Evolutionary conservation across 495 filamentous ascomycete genomes (phyloP).

Genomic region (Cercophora samala): DNA sequence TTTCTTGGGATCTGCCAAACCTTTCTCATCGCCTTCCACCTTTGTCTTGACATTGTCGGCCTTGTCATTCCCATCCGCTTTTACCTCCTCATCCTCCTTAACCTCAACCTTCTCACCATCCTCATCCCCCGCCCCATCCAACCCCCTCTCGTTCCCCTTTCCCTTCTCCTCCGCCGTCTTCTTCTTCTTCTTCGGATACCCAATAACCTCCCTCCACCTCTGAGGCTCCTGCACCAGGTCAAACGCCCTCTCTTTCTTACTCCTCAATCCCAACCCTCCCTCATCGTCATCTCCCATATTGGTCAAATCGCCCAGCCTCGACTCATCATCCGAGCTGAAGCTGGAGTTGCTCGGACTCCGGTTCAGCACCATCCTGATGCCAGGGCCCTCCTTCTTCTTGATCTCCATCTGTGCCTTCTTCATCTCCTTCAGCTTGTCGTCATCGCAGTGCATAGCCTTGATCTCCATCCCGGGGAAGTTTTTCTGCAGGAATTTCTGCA

Average conservation of each 20-base stretch:
- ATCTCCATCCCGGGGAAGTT: constrained; percentile 75
- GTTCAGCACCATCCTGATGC: constrained; percentile 64
- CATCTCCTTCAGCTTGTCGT: constrained; percentile 56
- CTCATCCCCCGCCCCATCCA: not conserved
- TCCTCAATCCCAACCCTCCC: constrained; percentile 26
- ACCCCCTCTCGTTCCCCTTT: constrained; percentile 1
- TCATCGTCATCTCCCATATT: constrained; percentile 20
- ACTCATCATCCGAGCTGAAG: constrained; percentile 73
- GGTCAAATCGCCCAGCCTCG: constrained; percentile 60
- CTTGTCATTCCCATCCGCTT: not conserved
- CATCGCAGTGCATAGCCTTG: constrained; percentile 67
- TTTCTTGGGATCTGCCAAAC: not conserved
- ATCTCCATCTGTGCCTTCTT: constrained; percentile 47
- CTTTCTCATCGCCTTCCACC: not conserved
- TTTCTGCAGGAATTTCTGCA: constrained; percentile 62
- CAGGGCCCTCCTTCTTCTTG: constrained; percentile 60
- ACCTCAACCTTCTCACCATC: not conserved
- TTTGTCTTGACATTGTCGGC: not conserved
- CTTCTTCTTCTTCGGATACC: not conserved
- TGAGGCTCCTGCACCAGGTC: constrained; percentile 42
- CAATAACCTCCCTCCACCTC: constrained; percentile 30
- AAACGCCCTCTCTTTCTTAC: constrained; percentile 44
- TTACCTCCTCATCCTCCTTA: not conserved
- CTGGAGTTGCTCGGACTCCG: constrained; percentile 49
- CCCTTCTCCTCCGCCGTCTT: constrained; percentile 1